Evolutionary conservation across 1,284 basidiomycete genomes (phyloP).

Genomic region (Dichomitus squalens): DNA sequence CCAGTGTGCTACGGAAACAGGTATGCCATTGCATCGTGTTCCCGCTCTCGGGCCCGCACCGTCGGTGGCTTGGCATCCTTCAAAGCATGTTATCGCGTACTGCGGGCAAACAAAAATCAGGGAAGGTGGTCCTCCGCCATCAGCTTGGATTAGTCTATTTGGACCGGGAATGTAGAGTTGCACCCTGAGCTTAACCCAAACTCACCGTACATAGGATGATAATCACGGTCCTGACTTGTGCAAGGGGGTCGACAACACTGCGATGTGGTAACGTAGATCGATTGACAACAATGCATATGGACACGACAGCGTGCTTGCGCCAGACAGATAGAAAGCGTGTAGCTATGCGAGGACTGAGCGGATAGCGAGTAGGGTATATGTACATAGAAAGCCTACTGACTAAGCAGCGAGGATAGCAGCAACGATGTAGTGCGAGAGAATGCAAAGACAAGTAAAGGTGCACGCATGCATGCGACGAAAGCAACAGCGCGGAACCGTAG

Average conservation of each 20-base stretch:
- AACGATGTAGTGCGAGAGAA: constrained; percentile 16
- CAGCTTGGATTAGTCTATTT: constrained; percentile 69
- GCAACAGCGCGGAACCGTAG: constrained; percentile 13
- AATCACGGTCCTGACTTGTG: too few species aligned
- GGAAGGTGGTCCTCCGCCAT: constrained; percentile 62
- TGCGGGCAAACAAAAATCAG: constrained; percentile 70
- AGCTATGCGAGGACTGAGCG: constrained; percentile 21
- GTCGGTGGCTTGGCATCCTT: constrained; percentile 79
- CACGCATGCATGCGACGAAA: constrained; percentile 21
- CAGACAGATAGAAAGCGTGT: constrained; percentile 12
- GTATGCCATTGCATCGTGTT: constrained; percentile 67
- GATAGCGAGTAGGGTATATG: background rate
- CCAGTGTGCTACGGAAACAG: constrained; percentile 77
- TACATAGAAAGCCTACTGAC: constrained; percentile 6
- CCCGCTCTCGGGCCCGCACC: constrained; percentile 64
- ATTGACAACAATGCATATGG: constrained; percentile 13
- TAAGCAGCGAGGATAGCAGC: constrained; percentile 2
- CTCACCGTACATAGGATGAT: too few species aligned
- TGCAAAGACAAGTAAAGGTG: background rate
- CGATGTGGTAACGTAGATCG: constrained; percentile 5
- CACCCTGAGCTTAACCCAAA: background rate
- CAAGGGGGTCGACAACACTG: too few species aligned
- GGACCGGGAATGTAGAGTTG: constrained; percentile 48
- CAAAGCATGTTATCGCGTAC: constrained; percentile 74
- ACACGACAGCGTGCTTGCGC: constrained; percentile 23